A percentile compares a stretch with the other conserved stretches of the same genome.
phyloP scores from a whole-genome alignment of 139 green algal species.

The Spirogloea muscicola region DNA sequence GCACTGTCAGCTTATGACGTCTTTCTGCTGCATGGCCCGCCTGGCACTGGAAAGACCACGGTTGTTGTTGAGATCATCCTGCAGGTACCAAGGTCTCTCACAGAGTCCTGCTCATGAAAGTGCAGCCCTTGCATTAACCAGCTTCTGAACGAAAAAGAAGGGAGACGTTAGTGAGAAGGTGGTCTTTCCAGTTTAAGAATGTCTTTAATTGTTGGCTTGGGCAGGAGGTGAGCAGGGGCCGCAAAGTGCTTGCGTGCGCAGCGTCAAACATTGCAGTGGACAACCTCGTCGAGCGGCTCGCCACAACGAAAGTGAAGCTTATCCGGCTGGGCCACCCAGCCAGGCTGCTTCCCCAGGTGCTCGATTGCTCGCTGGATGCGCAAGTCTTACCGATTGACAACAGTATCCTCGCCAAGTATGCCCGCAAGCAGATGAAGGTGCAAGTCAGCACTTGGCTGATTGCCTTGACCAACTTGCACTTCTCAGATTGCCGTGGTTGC shows the following conservation, averaged over 20 bases:
- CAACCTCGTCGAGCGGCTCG: conserved; percentile 58
- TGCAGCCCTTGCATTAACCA: too few relatives aligned
- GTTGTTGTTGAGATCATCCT: conserved; percentile 54
- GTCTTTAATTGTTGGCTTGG: too few relatives aligned
- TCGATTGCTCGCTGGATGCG: conserved; percentile 70
- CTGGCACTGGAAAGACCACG: conserved; percentile 60
- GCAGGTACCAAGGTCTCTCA: too few relatives aligned
- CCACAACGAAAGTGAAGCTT: conserved; percentile 56
- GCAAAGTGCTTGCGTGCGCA: conserved; percentile 43
- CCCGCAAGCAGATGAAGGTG: conserved; percentile 81
- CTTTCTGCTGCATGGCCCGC: conserved; percentile 55
- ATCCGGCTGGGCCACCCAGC: conserved; percentile 91
- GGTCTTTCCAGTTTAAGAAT: too few relatives aligned
- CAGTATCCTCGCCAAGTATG: conserved; percentile 81
- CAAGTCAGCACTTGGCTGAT: too few relatives aligned
- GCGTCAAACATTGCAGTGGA: conserved; percentile 57
- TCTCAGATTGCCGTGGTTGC: too few relatives aligned
- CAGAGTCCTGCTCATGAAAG: too few relatives aligned
- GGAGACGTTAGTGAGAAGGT: too few relatives aligned
- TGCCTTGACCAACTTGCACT: too few relatives aligned
- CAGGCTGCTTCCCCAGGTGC: conserved; percentile 78
- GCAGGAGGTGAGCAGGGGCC: conserved; percentile 70
- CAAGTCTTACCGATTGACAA: conserved; percentile 71
- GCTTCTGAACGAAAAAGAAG: too few relatives aligned
- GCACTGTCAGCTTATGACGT: conserved; percentile 73